These are phyloP conservation scores for Tilletia walkeri DNA, from an alignment of 1,284 basidiomycete genomes.

Conservation along the genomic window DNA sequence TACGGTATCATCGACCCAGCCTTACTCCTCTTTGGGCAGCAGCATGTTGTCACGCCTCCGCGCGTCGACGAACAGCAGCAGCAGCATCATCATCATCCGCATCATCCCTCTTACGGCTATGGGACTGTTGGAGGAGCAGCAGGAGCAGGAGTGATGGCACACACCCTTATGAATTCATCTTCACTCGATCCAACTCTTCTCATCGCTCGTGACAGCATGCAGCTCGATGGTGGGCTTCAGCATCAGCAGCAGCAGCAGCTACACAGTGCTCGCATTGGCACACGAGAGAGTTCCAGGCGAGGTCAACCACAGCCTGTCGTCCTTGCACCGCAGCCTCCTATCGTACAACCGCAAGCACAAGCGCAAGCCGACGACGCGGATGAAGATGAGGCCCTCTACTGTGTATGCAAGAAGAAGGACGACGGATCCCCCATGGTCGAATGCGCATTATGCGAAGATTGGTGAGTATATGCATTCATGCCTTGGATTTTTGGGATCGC, in stretches of 20 bases:
- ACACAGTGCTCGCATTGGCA: too few relatives aligned
- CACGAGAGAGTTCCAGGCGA: too few relatives aligned
- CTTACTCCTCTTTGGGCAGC: conserved; percentile 3
- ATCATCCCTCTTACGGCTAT: too few relatives aligned
- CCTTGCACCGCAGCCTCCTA: too few relatives aligned
- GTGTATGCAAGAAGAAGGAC: conserved; percentile 47
- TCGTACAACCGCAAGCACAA: not conserved
- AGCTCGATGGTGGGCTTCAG: too few relatives aligned
- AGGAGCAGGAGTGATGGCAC: too few relatives aligned
- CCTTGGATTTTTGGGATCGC: not conserved
- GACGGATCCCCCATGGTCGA: conserved; percentile 53
- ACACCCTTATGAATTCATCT: not conserved
- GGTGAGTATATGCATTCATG: conserved; percentile 33
- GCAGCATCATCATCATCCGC: too few relatives aligned
- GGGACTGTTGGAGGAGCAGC: too few relatives aligned
- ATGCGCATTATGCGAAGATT: conserved; percentile 48
- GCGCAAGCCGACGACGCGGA: conserved; percentile 23
- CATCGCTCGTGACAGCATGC: not conserved
- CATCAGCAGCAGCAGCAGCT: too few relatives aligned
- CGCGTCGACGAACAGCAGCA: not conserved
- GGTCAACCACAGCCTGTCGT: too few relatives aligned
- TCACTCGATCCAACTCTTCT: conserved; percentile 2
- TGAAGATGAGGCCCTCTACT: conserved; percentile 39
- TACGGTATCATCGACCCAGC: conserved; percentile 10
- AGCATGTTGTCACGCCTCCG: not conserved